Percentiles rank a stretch among this genome's conserved stretches.
These are phyloP conservation scores for Spongispora temasekensis DNA, from an alignment of 1,284 basidiomycete genomes.

Conservation along the genomic window DNA sequence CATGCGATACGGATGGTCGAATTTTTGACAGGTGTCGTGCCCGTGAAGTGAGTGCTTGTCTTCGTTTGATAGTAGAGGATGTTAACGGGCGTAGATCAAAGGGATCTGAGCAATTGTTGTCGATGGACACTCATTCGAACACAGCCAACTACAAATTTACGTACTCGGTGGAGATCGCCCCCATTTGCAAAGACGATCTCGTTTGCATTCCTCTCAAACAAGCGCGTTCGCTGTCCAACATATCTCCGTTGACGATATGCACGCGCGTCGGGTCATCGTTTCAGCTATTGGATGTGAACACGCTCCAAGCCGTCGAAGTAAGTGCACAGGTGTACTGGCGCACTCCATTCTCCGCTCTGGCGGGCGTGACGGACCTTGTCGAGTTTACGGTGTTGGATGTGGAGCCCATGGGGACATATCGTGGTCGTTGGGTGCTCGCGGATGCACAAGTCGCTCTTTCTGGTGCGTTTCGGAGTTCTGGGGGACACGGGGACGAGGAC, in stretches of 20 bases:
- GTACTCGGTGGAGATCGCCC: conserved; percentile 96
- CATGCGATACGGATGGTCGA: conserved; percentile 99
- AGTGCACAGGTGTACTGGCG: conserved; percentile 89
- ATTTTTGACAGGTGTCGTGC: conserved; percentile 87
- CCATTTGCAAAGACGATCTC: conserved; percentile 97
- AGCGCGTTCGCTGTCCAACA: conserved; percentile 84
- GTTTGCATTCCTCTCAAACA: conserved; percentile 86
- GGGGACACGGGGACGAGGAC: conserved; percentile 42
- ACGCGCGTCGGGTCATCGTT: conserved; percentile 90
- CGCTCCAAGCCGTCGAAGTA: conserved; percentile 84
- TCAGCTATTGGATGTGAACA: conserved; percentile 88
- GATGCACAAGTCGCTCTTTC: conserved; percentile 94
- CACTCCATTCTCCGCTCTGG: conserved; percentile 82
- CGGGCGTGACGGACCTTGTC: conserved; percentile 81
- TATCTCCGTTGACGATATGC: conserved; percentile 86
- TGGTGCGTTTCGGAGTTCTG: conserved; percentile 66
- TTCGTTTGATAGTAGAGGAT: no score
- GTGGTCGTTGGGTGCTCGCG: conserved; percentile 83
- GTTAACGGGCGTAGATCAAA: conserved; percentile 62
- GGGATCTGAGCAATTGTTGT: conserved; percentile 91
- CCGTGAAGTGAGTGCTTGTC: conserved; percentile 80
- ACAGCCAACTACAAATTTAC: conserved; percentile 98
- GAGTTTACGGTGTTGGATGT: conserved; percentile 97
- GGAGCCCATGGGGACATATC: conserved; percentile 73
- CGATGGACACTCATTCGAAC: conserved; percentile 87